These are phyloP conservation scores for Luvunga scandens DNA, from an alignment of 345 rosid species.

Conservation along the genomic window DNA sequence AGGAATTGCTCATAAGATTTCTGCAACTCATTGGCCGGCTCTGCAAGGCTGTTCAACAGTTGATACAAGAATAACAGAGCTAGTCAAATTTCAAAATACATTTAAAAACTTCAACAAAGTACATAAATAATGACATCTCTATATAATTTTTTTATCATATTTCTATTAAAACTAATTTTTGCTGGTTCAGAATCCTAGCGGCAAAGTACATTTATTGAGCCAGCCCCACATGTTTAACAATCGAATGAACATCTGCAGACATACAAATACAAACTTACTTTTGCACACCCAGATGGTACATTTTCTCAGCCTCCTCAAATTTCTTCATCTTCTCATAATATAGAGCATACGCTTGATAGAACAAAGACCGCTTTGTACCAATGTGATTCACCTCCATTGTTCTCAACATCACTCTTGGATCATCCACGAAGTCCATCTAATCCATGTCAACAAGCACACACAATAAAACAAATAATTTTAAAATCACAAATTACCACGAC, in stretches of 20 bases:
- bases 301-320: slow-evolving; percentile 82
- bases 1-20: slow-evolving; percentile 84
- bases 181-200: not conserved
- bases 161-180: not conserved
- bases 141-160: not conserved
- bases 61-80: slow-evolving; percentile 12
- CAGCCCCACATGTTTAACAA: not conserved
- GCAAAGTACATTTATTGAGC: not conserved
- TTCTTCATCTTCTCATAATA: slow-evolving; percentile 83
- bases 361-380: slow-evolving; percentile 64
- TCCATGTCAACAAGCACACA: slow-evolving; percentile 13
- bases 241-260: not conserved
- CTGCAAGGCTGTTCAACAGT: slow-evolving; percentile 62
- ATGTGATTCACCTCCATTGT: slow-evolving; percentile 75
- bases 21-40: slow-evolving; percentile 80
- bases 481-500: not conserved
- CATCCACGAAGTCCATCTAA: slow-evolving; percentile 94
- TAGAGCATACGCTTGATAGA: slow-evolving; percentile 91
- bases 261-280: slow-evolving; percentile 49
- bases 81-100: not conserved
- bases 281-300: slow-evolving; percentile 75
- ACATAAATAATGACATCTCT: not conserved
- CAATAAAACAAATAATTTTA: not conserved
- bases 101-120: not conserved
- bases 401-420: slow-evolving; percentile 64